A percentile compares a stretch with the other conserved stretches of the same genome.
phyloP scores from a whole-genome alignment of 192 early-diverging fungal species.

The Phycomyces blakesleeanus region DNA sequence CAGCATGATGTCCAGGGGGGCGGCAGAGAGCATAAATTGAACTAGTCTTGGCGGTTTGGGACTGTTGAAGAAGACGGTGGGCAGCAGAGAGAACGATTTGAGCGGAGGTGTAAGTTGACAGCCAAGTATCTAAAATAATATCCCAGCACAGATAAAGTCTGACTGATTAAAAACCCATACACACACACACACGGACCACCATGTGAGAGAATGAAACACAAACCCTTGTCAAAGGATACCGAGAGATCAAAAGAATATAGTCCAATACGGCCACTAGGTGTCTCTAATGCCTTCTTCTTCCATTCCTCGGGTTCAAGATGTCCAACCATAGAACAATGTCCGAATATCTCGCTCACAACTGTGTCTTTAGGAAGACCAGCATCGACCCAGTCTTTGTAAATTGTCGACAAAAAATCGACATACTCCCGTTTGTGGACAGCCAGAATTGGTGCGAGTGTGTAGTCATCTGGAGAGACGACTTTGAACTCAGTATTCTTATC shows the following conservation, averaged over 20 bases:
- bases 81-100: constrained; percentile 64
- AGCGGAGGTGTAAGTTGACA: constrained; percentile 57
- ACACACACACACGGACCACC: constrained; percentile 15
- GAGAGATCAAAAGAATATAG: constrained; percentile 10
- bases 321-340: not conserved
- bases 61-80: constrained; percentile 42
- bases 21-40: constrained; percentile 52
- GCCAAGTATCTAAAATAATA: constrained; percentile 50
- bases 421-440: constrained; percentile 57
- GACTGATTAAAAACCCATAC: no score
- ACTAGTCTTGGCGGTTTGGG: constrained; percentile 35
- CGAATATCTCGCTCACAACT: constrained; percentile 2
- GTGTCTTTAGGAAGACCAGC: constrained; percentile 11
- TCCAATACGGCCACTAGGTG: not conserved
- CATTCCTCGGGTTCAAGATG: not conserved
- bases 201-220: constrained; percentile 49
- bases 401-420: constrained; percentile 52
- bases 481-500: constrained; percentile 9
- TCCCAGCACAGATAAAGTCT: no score
- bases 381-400: constrained; percentile 52
- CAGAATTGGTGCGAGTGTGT: constrained; percentile 52
- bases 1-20: constrained; percentile 60
- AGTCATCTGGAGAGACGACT: constrained; percentile 33
- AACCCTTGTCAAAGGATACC: constrained; percentile 13
- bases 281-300: constrained; percentile 2